Conservation (phyloP, 805 yeast species). For the Starmera quercuum region DNA sequence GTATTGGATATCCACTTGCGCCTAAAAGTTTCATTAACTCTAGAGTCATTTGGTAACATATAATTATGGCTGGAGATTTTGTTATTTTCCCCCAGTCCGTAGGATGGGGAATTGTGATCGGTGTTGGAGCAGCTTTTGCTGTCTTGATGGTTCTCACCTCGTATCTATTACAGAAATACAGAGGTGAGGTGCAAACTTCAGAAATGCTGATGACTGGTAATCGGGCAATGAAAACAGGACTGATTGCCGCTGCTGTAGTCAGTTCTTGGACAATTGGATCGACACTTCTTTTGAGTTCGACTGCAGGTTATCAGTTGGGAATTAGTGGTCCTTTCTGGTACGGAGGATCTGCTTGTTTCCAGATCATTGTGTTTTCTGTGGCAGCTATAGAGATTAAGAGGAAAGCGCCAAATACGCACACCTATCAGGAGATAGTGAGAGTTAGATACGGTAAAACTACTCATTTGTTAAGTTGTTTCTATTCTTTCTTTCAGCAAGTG, state of each 20-base stretch:
- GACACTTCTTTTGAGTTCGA: constrained; percentile 28
- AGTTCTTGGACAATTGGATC: constrained; percentile 43
- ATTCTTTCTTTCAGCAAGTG: constrained; percentile 22
- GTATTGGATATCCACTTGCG: too few relatives aligned
- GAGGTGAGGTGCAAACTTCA: constrained; percentile 34
- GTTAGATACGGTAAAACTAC: constrained; percentile 24
- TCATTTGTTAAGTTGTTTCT: constrained; percentile 19
- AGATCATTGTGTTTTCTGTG: constrained; percentile 21
- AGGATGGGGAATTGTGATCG: constrained; percentile 30
- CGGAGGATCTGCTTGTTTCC: constrained; percentile 25
- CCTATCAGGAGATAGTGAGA: constrained; percentile 25
- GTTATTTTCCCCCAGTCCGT: constrained; percentile 8
- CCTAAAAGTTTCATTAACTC: too few relatives aligned
- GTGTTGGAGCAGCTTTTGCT: constrained; percentile 34
- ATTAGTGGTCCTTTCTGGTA: constrained; percentile 24
- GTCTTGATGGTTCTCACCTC: constrained; percentile 26
- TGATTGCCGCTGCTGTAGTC: constrained; percentile 36
- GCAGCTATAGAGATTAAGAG: constrained; percentile 25
- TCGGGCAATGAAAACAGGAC: constrained; percentile 33
- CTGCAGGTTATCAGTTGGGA: constrained; percentile 35
- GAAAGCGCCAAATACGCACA: constrained; percentile 28
- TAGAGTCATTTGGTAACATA: too few relatives aligned
- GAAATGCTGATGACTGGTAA: constrained; percentile 32
- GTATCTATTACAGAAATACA: constrained; percentile 25
- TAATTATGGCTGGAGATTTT: too few relatives aligned